Conservation (phyloP, 176 grass and related monocot species). For the Cenchrus fungigraminus region DNA sequence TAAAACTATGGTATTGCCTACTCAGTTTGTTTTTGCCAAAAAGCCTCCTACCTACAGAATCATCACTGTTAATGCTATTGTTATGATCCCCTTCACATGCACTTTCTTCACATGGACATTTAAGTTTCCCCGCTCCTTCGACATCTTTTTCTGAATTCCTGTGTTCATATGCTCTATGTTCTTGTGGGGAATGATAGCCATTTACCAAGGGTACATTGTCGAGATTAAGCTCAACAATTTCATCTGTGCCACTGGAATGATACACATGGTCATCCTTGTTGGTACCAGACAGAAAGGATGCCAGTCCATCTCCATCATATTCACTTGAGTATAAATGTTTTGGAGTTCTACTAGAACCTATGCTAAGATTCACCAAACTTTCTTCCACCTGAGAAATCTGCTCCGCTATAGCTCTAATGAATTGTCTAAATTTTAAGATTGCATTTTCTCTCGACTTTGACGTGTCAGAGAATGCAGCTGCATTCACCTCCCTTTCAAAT, state of each 20-base stretch:
- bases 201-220: conserved; percentile 47
- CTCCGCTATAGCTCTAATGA: conserved; percentile 70
- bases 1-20: conserved; percentile 52
- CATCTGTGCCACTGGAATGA: conserved; percentile 49
- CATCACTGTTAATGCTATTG: conserved; percentile 39
- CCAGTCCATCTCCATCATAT: conserved; percentile 67
- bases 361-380: conserved; percentile 50
- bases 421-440: conserved; percentile 84
- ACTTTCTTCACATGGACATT: conserved; percentile 34
- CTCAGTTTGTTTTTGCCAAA: conserved; percentile 52
- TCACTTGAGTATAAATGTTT: conserved; percentile 62
- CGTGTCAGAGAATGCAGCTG: conserved; percentile 64
- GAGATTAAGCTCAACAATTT: conserved; percentile 68
- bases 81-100: conserved; percentile 27
- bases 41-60: conserved; percentile 41
- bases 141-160: conserved; percentile 49
- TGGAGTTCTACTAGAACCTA: conserved; percentile 52
- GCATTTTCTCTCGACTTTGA: conserved; percentile 91
- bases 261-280: conserved; percentile 31
- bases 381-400: conserved; percentile 72
- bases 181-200: conserved; percentile 44
- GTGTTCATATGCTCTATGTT: conserved; percentile 36
- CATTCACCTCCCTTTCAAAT: conserved; percentile 84
- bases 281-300: conserved; percentile 74
- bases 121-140: conserved; percentile 37